Conservation (phyloP, 2,329 filamentous ascomycete genomes). For the Colletotrichum euphorbiae region DNA sequence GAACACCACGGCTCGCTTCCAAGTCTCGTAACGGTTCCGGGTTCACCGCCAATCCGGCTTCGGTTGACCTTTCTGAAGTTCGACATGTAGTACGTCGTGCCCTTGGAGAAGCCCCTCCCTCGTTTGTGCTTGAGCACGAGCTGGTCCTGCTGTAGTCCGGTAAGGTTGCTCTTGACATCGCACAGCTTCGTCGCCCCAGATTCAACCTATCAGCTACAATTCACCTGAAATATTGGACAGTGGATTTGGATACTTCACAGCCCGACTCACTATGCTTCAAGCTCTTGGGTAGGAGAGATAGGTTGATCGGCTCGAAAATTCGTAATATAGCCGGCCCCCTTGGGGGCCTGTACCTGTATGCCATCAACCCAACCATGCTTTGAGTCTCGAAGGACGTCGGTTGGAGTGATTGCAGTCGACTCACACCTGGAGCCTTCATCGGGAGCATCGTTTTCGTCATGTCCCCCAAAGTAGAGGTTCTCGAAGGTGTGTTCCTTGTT, state of each 20-base stretch:
- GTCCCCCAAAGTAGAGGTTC: too few relatives aligned
- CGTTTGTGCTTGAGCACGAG: conserved; percentile 53
- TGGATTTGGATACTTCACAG: too few relatives aligned
- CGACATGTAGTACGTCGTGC: conserved; percentile 54
- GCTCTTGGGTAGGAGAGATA: conserved; percentile 50
- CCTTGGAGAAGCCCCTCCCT: conserved; percentile 48
- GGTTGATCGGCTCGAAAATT: neutral
- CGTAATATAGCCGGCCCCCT: too few relatives aligned
- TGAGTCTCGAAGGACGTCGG: too few relatives aligned
- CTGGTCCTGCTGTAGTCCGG: conserved; percentile 52
- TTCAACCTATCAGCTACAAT: conserved; percentile 36
- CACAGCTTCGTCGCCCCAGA: conserved; percentile 53
- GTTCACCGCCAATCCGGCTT: neutral
- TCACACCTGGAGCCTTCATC: too few relatives aligned
- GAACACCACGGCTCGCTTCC: neutral
- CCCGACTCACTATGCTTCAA: conserved; percentile 51
- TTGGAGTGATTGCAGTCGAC: too few relatives aligned
- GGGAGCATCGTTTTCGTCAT: too few relatives aligned
- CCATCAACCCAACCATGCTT: too few relatives aligned
- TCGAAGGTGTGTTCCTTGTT: too few relatives aligned
- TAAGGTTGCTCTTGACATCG: conserved; percentile 55
- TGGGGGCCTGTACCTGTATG: too few relatives aligned
- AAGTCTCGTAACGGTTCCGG: neutral
- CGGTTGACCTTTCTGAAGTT: conserved; percentile 44
- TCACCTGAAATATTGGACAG: too few relatives aligned